Base-by-base conservation (phyloP, 345 rosid species). In the Sonneratia caseolaris region DNA sequence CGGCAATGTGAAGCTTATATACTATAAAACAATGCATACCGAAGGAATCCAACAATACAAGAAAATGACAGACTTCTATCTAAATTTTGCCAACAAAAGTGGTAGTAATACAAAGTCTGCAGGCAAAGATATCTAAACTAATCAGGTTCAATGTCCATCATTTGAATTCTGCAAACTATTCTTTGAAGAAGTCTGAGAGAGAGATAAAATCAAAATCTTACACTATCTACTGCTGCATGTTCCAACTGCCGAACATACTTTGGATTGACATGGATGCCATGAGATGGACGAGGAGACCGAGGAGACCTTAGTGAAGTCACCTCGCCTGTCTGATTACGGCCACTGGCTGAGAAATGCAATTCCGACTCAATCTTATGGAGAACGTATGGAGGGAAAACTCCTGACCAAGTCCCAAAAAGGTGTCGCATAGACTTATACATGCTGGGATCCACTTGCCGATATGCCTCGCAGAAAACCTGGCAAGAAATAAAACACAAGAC, bases 211-310 rank as follows among this genome's bases (percentile, higher is more conserved):
- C 37, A 55, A 76, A 76, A 77, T 68, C 95, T 86, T 89, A 96
- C 99, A 82, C 64, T 86, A 70, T 96, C 91, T 8, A 82, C 75
- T 49, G 83, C 79, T 70, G 92, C 76, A 70, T 84, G 88, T 27
- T 93, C 96, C 82, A 87, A 68, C 81, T 87, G 96, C 67, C 95
- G 91, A 64, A 96, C 78, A 70, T 96, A 96, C 81, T 92, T 92
- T 15, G 99, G 98, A 77, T 96, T 96, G 76, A 96, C 98, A 88
- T 96, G 99, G 74, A 96, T 96, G 75, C 98, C 89, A 81, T 89
- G 90, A 12, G 88, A 71, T 76, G 95, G 91, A 70, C 90, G 91
- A 72, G 91, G 79, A 0, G 99, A 85, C 72, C 87, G 95, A 43
- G 98, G 85, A 78, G 84, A 77, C 77, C 83, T 85, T 65, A 78